A percentile compares a stretch with the other conserved stretches of the same genome.
Conservation (phyloP, 2,329 filamentous ascomycete species). For the Arthrobotrys sphaeroides region DNA sequence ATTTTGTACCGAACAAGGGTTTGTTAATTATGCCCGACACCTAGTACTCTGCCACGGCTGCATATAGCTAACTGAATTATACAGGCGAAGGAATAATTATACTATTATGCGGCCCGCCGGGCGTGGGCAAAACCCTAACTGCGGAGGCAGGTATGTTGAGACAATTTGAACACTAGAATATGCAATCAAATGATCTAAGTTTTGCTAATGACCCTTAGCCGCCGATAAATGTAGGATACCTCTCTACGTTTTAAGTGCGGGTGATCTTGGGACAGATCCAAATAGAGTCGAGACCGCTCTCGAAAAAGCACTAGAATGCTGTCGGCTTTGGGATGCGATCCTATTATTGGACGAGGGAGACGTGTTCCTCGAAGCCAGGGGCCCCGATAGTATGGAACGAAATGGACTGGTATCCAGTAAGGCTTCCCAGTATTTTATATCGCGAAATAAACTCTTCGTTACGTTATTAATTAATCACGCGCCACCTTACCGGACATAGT, state of each 20-base stretch:
- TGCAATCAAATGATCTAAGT: no score
- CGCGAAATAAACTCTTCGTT: background rate
- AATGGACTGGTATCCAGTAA: conserved; percentile 74
- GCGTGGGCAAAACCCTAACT: conserved; percentile 60
- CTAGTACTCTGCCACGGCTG: no score
- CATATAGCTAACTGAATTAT: conserved; percentile 24
- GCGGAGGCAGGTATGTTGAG: conserved; percentile 57
- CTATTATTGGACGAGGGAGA: conserved; percentile 86
- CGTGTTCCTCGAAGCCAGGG: conserved; percentile 83
- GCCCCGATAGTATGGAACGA: conserved; percentile 82
- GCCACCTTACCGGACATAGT: background rate
- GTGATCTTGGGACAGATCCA: conserved; percentile 82
- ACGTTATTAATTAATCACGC: background rate
- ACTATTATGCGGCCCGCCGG: conserved; percentile 61
- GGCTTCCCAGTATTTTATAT: background rate
- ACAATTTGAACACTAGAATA: background rate
- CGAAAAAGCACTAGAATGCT: conserved; percentile 85
- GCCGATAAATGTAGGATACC: conserved; percentile 58
- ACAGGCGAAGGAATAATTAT: conserved; percentile 40
- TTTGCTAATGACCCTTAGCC: conserved; percentile 39
- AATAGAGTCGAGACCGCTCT: conserved; percentile 77
- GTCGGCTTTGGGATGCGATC: conserved; percentile 78
- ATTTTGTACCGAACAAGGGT: conserved; percentile 60
- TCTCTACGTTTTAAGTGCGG: conserved; percentile 64
- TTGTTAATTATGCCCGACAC: no score